These are phyloP conservation scores for Adiantum capillusveneris DNA, from an alignment of 75 land plant species.

Conservation along the genomic window DNA sequence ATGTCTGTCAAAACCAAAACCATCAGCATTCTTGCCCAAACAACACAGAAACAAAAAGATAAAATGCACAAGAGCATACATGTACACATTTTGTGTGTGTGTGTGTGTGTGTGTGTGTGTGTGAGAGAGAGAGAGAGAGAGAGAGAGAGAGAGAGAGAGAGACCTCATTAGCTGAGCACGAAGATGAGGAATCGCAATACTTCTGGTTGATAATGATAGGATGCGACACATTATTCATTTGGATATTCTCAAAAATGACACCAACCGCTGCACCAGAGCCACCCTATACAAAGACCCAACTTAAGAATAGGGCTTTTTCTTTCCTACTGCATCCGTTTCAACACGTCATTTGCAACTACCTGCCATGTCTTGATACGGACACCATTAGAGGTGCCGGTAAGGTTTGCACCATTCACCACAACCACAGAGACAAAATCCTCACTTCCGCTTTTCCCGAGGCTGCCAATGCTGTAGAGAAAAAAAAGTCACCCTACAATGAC, in stretches of 20 bases:
- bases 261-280: slow-evolving; percentile 63
- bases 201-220: slow-evolving; percentile 77
- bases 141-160: not conserved
- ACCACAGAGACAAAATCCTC: slow-evolving; percentile 46
- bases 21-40: too few species aligned
- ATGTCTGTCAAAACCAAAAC: slow-evolving; percentile 44
- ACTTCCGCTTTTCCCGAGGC: slow-evolving; percentile 57
- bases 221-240: slow-evolving; percentile 61
- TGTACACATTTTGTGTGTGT: too few species aligned
- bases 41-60: too few species aligned
- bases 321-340: too few species aligned
- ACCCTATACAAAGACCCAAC: slow-evolving; percentile 37
- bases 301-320: too few species aligned
- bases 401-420: slow-evolving; percentile 38
- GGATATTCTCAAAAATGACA: slow-evolving; percentile 45
- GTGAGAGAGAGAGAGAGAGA: too few species aligned
- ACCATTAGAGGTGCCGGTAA: slow-evolving; percentile 63
- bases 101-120: too few species aligned
- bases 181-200: slow-evolving; percentile 39
- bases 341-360: too few species aligned
- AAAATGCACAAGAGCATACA: too few species aligned
- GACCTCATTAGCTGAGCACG: slow-evolving; percentile 35
- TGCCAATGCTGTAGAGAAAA: slow-evolving; percentile 65
- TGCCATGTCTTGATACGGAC: slow-evolving; percentile 90
- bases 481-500: too few species aligned